These are phyloP conservation scores for Lachnellula occidentalis DNA, from an alignment of 2,329 filamentous ascomycete species.

Conservation along the genomic window DNA sequence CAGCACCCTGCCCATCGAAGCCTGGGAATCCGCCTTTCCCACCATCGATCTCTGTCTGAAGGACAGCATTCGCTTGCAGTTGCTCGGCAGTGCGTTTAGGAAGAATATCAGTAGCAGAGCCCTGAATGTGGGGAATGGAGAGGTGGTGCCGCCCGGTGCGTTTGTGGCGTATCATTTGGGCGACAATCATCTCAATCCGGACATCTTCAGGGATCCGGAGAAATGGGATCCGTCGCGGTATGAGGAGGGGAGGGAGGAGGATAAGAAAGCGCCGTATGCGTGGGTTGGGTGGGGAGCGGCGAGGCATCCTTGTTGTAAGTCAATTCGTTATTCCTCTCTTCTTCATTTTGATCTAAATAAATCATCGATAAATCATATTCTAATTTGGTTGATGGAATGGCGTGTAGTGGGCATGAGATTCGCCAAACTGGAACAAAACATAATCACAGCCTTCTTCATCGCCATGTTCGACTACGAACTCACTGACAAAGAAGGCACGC, in stretches of 20 bases:
- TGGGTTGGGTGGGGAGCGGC: conserved; percentile 17
- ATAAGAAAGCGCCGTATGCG: conserved; percentile 23
- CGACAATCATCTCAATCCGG: conserved; percentile 44
- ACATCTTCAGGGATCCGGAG: conserved; percentile 43
- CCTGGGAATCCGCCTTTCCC: conserved; percentile 52
- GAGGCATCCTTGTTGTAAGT: conserved; percentile 35
- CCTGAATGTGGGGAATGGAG: conserved; percentile 38
- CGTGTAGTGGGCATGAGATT: conserved; percentile 31
- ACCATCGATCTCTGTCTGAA: conserved; percentile 45
- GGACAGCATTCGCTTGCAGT: conserved; percentile 48
- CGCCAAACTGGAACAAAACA: conserved; percentile 47
- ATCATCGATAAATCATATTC: not conserved
- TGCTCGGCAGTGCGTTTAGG: conserved; percentile 44
- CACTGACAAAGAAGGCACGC: conserved; percentile 36
- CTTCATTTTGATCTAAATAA: not conserved
- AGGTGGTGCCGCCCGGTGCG: conserved; percentile 44
- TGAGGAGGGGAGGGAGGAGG: conserved; percentile 41
- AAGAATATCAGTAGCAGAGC: conserved; percentile 44
- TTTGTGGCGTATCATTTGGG: conserved; percentile 42
- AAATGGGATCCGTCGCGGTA: conserved; percentile 48
- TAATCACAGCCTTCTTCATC: conserved; percentile 45
- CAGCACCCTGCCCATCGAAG: conserved; percentile 41
- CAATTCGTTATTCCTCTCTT: conserved; percentile 9
- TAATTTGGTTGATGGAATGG: not conserved
- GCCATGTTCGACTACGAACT: conserved; percentile 44